Percentiles rank a stretch among this genome's conserved stretches.
Conservation (phyloP, 305 asterid species). For the Ajuga reptans region DNA sequence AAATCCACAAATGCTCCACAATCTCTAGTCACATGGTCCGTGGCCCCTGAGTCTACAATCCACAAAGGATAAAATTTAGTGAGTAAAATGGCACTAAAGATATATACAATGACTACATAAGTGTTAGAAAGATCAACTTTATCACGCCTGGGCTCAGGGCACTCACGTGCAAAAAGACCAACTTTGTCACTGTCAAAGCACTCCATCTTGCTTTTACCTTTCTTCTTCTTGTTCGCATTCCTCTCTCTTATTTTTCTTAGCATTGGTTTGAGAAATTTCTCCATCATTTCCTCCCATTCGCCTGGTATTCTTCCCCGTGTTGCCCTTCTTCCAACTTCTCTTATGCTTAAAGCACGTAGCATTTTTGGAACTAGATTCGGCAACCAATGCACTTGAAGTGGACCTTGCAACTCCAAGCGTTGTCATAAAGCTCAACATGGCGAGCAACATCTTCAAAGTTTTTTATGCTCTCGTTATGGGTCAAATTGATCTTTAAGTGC, state of each 20-base stretch:
- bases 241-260: not conserved
- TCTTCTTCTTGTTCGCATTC: too few relatives aligned
- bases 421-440: not conserved
- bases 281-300: not conserved
- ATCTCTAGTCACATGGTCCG: not conserved
- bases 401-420: not conserved
- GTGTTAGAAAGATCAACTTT: not conserved
- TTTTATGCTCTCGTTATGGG: not conserved
- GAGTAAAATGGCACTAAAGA: not conserved
- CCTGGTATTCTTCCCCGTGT: not conserved
- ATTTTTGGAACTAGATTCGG: not conserved
- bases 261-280: not conserved
- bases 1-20: not conserved
- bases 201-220: too few relatives aligned
- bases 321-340: not conserved
- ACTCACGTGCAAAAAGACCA: not conserved
- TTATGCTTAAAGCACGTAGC: not conserved
- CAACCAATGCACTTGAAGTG: not conserved
- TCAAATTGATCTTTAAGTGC: not conserved
- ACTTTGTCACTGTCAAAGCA: not conserved
- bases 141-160: not conserved
- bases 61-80: not conserved
- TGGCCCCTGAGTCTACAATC: not conserved
- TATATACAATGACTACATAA: not conserved
- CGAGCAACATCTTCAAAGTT: not conserved